phyloP scores from a whole-genome alignment of 306 rosid species.

The Lathyrus oleraceus region DNA sequence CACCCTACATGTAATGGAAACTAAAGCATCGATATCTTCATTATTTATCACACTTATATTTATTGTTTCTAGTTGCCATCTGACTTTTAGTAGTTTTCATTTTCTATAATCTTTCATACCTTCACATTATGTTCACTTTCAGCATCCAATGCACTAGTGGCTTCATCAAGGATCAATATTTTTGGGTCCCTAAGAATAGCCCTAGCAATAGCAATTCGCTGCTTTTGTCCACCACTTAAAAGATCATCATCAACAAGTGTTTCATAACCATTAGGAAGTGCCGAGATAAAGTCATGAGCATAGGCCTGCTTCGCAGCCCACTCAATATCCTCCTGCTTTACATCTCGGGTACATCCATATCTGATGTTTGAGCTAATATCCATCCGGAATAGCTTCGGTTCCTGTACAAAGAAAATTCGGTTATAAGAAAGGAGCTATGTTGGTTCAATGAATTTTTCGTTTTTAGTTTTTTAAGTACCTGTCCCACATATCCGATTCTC shows the following conservation, averaged over 20 bases:
- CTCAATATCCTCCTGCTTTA: conserved; percentile 72
- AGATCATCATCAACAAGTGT: conserved; percentile 92
- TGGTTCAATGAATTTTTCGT: conserved; percentile 20
- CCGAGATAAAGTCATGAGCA: conserved; percentile 83
- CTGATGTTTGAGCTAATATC: conserved; percentile 83
- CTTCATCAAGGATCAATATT: conserved; percentile 92
- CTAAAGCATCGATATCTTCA: conserved; percentile 32
- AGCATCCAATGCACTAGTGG: conserved; percentile 96
- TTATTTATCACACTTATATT: conserved; percentile 16
- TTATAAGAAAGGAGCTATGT: conserved; percentile 27
- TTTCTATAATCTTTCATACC: conserved; percentile 47
- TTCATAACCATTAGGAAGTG: conserved; percentile 81
- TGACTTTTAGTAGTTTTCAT: background rate
- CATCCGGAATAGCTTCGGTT: conserved; percentile 88
- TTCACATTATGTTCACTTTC: conserved; percentile 91
- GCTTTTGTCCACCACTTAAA: conserved; percentile 97
- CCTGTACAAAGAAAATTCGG: conserved; percentile 47
- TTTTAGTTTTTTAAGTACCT: conserved; percentile 54
- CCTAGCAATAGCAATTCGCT: conserved; percentile 92
- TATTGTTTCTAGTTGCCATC: conserved; percentile 12
- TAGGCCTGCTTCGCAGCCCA: conserved; percentile 97
- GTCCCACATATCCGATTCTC: conserved; percentile 90
- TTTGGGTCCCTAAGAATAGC: conserved; percentile 94
- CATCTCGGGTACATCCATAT: conserved; percentile 76
- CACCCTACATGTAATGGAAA: conserved; percentile 64